These are phyloP conservation scores for Boletus smithii DNA, from an alignment of 1,284 basidiomycete species.

Conservation along the genomic window DNA sequence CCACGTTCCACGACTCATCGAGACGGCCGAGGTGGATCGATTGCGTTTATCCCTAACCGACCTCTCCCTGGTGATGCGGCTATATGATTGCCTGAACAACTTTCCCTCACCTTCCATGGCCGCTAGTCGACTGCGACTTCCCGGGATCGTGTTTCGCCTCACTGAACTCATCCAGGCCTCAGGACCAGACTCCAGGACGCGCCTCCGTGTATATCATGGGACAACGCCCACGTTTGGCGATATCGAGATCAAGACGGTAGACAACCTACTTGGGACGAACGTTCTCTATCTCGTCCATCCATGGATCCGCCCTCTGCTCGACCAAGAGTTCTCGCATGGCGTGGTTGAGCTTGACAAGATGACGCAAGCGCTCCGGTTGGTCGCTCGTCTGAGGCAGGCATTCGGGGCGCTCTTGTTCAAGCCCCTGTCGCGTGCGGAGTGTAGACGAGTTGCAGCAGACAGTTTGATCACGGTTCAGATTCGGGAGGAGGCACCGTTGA, in stretches of 20 bases:
- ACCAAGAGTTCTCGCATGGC: slow-evolving; percentile 2
- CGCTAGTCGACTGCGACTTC: slow-evolving; percentile 4
- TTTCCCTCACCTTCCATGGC: not conserved
- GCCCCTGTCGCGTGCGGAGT: not conserved
- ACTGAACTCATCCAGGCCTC: not conserved
- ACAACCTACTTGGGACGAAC: not conserved
- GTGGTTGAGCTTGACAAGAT: not conserved
- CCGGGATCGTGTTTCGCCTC: slow-evolving; percentile 4
- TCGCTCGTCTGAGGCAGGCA: slow-evolving; percentile 4
- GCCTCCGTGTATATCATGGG: not conserved
- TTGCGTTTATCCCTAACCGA: slow-evolving; percentile 3
- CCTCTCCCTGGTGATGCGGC: not conserved
- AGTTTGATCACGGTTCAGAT: slow-evolving; percentile 2
- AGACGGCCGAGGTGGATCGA: not conserved
- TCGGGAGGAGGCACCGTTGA: not conserved
- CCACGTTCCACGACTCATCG: slow-evolving; percentile 2
- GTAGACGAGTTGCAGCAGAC: slow-evolving; percentile 8
- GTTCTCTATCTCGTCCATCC: slow-evolving; percentile 3
- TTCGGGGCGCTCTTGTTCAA: slow-evolving; percentile 9
- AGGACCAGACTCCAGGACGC: not conserved
- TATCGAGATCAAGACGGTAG: slow-evolving; percentile 4
- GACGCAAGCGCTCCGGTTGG: slow-evolving; percentile 1
- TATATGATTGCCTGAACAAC: not conserved
- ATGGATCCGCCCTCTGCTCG: slow-evolving; percentile 8
- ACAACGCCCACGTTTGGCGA: not conserved